Conservation (phyloP, 192 early-diverging fungal genomes). For the Coemansia sp. region DNA sequence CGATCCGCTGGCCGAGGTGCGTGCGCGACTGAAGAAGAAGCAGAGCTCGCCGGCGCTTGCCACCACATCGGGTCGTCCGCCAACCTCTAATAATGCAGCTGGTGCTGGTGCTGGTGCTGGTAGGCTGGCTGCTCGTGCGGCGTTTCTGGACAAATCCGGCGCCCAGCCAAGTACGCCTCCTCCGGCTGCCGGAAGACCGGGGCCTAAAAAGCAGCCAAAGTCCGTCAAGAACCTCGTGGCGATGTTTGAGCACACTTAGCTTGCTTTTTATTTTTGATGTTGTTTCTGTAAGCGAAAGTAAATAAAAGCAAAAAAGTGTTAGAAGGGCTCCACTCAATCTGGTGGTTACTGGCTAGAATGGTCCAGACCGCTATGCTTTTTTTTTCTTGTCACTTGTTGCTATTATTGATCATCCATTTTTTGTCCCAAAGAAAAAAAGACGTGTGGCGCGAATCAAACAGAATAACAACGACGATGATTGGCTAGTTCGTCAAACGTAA, state of each 20-base stretch:
- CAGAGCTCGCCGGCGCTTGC: constrained; percentile 40
- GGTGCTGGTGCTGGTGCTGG: background rate
- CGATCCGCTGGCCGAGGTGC: constrained; percentile 41
- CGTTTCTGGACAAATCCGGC: constrained; percentile 16
- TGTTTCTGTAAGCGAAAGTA: no score
- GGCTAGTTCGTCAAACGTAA: constrained; percentile 15
- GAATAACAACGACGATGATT: background rate
- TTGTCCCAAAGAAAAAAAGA: background rate
- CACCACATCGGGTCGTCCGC: background rate
- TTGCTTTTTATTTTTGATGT: background rate
- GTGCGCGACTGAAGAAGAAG: constrained; percentile 49
- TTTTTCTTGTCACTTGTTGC: no score
- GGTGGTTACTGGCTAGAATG: no score
- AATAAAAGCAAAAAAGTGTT: no score
- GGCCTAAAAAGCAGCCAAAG: constrained; percentile 26
- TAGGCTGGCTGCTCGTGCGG: constrained; percentile 12
- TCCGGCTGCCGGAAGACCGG: background rate
- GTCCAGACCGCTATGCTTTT: no score
- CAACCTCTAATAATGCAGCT: background rate
- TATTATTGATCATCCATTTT: no score
- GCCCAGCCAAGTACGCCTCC: background rate
- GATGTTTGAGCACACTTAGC: constrained; percentile 38
- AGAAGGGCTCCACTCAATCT: no score
- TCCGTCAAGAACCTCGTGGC: constrained; percentile 47
- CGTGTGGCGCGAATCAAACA: background rate